phyloP scores from a whole-genome alignment of 768 basidiomycete species.

The Boletus huronensis region DNA sequence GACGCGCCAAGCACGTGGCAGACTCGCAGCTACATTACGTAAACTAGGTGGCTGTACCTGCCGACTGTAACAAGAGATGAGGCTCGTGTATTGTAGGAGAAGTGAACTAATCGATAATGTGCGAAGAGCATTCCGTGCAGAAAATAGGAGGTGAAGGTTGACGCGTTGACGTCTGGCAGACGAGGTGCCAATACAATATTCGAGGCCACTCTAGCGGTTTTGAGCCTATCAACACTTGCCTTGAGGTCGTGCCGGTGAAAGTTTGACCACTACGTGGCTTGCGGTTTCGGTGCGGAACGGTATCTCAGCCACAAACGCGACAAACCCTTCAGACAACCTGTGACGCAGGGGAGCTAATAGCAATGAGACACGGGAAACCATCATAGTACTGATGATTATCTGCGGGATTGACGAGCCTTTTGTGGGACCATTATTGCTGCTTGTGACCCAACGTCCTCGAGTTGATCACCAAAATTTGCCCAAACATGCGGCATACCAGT shows the following conservation, averaged over 20 bases:
- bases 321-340: neutral
- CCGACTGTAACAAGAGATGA: too few relatives aligned
- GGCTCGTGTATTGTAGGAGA: too few relatives aligned
- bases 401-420: neutral
- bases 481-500: neutral
- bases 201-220: neutral
- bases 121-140: too few relatives aligned
- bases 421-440: neutral
- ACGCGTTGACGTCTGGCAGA: too few relatives aligned
- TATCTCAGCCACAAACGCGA: too few relatives aligned
- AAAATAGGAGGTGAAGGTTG: too few relatives aligned
- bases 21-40: too few relatives aligned
- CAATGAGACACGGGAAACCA: neutral
- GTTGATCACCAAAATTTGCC: neutral
- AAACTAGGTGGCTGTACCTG: too few relatives aligned
- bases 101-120: too few relatives aligned
- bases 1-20: conserved; percentile 5
- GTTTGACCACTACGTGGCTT: neutral
- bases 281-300: neutral
- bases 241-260: neutral
- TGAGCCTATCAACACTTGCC: neutral
- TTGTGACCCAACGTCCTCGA: neutral
- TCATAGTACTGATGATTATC: neutral
- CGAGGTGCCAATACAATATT: neutral
- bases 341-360: too few relatives aligned